phyloP scores from a whole-genome alignment of 306 rosid genomes.

The peach (Prunus persica) region DNA sequence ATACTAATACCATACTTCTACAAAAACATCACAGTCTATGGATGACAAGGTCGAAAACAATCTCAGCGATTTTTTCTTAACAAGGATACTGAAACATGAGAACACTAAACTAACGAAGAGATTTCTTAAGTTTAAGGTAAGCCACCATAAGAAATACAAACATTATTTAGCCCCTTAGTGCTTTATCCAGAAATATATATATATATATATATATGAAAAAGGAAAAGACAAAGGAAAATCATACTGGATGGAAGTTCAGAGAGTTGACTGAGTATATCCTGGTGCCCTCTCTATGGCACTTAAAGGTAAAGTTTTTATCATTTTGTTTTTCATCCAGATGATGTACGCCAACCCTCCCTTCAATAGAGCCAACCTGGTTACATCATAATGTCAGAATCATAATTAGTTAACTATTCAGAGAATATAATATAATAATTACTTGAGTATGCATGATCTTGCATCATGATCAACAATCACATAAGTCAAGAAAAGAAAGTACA shows the following conservation, averaged over 20 bases:
- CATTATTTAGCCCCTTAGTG: neutral
- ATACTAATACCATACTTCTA: no score
- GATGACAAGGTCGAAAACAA: neutral
- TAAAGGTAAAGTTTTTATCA: slow-evolving; percentile 84
- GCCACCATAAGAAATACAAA: neutral
- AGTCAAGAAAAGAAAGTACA: neutral
- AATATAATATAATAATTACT: neutral
- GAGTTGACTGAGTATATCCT: slow-evolving; percentile 85
- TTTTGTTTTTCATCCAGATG: slow-evolving; percentile 77
- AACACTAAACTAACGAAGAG: neutral
- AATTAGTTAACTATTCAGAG: neutral
- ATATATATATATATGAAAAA: neutral
- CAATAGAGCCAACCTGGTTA: slow-evolving; percentile 84
- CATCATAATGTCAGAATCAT: neutral
- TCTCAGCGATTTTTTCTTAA: neutral
- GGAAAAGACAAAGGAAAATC: neutral
- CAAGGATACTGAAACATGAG: neutral
- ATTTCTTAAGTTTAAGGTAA: neutral
- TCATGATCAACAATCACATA: neutral
- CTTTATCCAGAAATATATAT: neutral
- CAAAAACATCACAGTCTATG: neutral
- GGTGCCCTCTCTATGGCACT: slow-evolving; percentile 73
- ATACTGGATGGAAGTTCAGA: slow-evolving; percentile 85
- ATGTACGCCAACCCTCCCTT: slow-evolving; percentile 97
- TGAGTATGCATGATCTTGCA: neutral